Evolutionary conservation across 1,139 yeast species (phyloP), one percentile per base, ranked within the genome.

Genomic region (Kodamaea sp.): DNA sequence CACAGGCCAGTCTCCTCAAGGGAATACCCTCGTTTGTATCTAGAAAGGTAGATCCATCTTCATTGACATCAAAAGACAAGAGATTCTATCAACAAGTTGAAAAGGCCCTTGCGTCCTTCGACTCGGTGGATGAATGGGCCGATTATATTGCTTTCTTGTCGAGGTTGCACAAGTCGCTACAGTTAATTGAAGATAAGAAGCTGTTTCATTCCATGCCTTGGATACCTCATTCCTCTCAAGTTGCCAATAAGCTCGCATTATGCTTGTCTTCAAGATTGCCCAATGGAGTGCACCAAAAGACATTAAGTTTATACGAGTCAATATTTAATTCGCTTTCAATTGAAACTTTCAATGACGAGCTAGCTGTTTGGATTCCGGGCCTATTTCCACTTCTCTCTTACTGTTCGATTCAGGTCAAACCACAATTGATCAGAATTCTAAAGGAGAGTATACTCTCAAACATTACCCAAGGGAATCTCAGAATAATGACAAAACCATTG

Each of bases 61-160:
- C 39, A 18, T 35, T 64, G 39, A 54, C 70, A 24, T 57, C 88
- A 2, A 83, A 79, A 49, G 89, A 84, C 53, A 83, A 78, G 58
- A 78, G 85, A 43, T 84, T 82, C 52, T 63, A 70, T 16, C 72
- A 78, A 20, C 78, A 70, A 43, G 76, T 89, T 5, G 95, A 86
- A 39, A 78, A 83, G 44, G 89, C 94, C 0, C 64, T 92, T 18
- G 69, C 76, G 6, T 68, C 80, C n/a, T 92, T 92, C 63, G 96
- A 87, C 37, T 60, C 80, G n/a, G 82, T 89, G 2, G 84, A 81
- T 26, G 97, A 90, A 65, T 92, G 98, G 98, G 97, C 98, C n/a
- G 98, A 92, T 55, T 89, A 90, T 58, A 92, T 92, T 39, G 83
- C 97, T 14, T 89, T 88, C 55, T 66, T 94, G 29, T 80, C 92